Evolutionary conservation across 75 land plant genomes (phyloP), one percentile per base, ranked within the genome.

Genomic region (Azolla pinnata): DNA sequence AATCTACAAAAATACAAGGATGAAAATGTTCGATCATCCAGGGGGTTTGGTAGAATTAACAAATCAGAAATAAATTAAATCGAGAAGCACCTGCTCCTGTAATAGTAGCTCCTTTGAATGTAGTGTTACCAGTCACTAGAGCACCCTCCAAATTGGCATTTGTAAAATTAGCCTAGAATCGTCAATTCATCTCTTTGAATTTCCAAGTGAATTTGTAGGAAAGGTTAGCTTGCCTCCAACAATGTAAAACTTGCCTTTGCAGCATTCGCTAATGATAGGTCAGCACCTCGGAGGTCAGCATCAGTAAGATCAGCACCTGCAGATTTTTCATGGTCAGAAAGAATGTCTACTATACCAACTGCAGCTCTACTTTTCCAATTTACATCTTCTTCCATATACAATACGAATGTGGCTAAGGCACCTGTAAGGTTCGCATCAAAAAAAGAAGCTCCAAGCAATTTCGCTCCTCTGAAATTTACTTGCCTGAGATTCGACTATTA

Each of bases 91-190:
- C 97, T 44, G 97, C 97, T 1, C 97, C 97, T 20, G 71, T 78
- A 35, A 92, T 88, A 25, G 40, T 75, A 57, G 97, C 70, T 32
- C 89, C 95, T 55, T 65, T 82, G 49, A 92, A 92, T 26, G 97
- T 88, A 17, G 97, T 92, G 68, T 92, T 92, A 27, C 97, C 97
- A 0, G 97, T 92, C 47, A 83, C 79, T 47, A 85, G 75, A 29
- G 97, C 97, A 65, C 97, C 97, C 69, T 92, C 97, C 33, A 92
- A 47, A 67, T 82, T 88, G 55, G 97, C 95, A 74, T 92, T 92
- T 34, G 70, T 80, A 56, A 92, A 66, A 67, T 92, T 92, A 50
- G 80, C 97, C 97, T 92, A n/a, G n/a, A n/a, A n/a, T n/a, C n/a
- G n/a, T n/a, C n/a, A n/a, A 71, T 42, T 33, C 7, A 52, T 51